Conservation (phyloP, 2,329 filamentous ascomycete species). For the Neonectria sp. region DNA sequence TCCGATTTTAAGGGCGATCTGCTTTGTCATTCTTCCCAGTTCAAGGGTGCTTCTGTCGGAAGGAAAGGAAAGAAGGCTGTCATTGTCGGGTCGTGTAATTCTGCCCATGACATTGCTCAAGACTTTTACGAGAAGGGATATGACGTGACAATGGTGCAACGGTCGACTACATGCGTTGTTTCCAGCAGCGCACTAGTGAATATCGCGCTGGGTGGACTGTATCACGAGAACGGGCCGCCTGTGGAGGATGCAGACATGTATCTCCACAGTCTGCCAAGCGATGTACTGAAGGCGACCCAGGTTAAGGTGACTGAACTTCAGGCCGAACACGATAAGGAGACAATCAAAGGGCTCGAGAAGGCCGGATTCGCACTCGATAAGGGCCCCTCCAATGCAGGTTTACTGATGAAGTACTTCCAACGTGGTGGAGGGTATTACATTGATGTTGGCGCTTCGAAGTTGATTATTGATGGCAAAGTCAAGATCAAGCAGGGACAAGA, state of each 20-base stretch:
- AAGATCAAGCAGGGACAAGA: conserved; percentile 71
- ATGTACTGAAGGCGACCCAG: conserved; percentile 72
- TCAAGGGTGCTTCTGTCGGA: conserved; percentile 61
- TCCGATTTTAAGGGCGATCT: conserved; percentile 71
- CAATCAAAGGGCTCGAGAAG: conserved; percentile 60
- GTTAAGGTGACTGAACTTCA: conserved; percentile 55
- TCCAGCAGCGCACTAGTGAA: conserved; percentile 63
- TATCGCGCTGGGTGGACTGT: conserved; percentile 62
- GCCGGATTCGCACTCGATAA: conserved; percentile 73
- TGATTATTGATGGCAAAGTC: conserved; percentile 75
- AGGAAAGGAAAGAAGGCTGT: conserved; percentile 69
- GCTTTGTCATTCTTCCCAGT: conserved; percentile 73
- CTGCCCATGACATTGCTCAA: conserved; percentile 76
- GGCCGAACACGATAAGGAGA: conserved; percentile 52
- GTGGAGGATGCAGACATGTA: conserved; percentile 76
- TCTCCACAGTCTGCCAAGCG: conserved; percentile 68
- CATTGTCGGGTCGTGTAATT: conserved; percentile 77
- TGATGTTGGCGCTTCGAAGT: conserved; percentile 73
- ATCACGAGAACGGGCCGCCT: conserved; percentile 66
- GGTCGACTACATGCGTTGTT: conserved; percentile 74
- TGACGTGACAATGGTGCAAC: conserved; percentile 77
- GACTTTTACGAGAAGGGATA: conserved; percentile 76
- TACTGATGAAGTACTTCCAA: conserved; percentile 74
- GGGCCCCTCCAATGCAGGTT: conserved; percentile 68
- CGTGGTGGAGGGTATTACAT: conserved; percentile 79